These are phyloP conservation scores for Aspergillus incahuasiensis DNA, from an alignment of 495 filamentous ascomycete genomes.

Conservation along the genomic window DNA sequence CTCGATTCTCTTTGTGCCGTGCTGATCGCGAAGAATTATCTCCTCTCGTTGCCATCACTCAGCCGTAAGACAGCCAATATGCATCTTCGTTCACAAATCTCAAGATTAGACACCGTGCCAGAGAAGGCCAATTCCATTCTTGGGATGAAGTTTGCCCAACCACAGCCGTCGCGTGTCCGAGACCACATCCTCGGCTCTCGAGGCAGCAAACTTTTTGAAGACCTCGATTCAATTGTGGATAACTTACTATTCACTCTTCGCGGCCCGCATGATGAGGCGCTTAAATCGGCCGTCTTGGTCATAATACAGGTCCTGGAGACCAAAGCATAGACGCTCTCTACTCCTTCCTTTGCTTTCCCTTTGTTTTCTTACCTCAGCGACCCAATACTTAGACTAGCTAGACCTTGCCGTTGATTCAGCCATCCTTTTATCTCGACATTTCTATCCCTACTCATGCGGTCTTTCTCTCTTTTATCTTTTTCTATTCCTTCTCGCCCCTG, in stretches of 20 bases:
- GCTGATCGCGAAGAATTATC: constrained; percentile 58
- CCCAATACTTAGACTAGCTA: constrained; percentile 9
- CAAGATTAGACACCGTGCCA: constrained; percentile 31
- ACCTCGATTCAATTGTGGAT: constrained; percentile 40
- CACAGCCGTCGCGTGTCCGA: constrained; percentile 26
- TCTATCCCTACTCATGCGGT: not conserved
- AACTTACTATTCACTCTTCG: constrained; percentile 38
- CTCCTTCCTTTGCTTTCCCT: constrained; percentile 6
- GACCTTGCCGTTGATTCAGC: not conserved
- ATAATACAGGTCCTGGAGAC: constrained; percentile 40
- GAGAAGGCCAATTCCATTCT: constrained; percentile 35
- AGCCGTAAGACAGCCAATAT: constrained; percentile 24
- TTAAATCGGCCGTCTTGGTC: constrained; percentile 41
- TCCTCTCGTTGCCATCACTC: constrained; percentile 35
- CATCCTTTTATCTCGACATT: not conserved
- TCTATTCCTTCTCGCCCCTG: not conserved
- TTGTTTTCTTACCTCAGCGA: constrained; percentile 3
- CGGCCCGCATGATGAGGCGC: constrained; percentile 31
- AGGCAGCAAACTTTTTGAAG: constrained; percentile 28
- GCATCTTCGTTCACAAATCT: constrained; percentile 19
- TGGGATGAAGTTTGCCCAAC: constrained; percentile 30
- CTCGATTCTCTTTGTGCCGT: constrained; percentile 62
- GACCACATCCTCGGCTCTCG: constrained; percentile 31
- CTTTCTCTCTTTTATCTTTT: not conserved
- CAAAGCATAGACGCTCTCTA: constrained; percentile 21